Evolutionary conservation across 1,284 basidiomycete species (phyloP).

Genomic region (Peniophora sp.): DNA sequence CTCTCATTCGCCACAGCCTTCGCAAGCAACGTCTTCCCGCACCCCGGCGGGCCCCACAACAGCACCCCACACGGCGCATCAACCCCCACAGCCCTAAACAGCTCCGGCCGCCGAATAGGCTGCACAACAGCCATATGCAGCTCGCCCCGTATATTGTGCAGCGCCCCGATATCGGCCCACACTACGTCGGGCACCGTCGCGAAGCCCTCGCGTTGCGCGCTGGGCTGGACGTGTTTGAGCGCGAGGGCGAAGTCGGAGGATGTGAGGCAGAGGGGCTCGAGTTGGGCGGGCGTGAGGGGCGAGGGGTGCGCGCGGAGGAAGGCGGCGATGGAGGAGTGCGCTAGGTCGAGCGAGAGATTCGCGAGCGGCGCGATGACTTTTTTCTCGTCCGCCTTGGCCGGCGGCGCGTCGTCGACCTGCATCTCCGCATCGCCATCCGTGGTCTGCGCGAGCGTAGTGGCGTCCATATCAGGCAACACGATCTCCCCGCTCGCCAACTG

Average conservation of each 20-base stretch:
- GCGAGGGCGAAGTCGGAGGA: conserved; percentile 75
- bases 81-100: conserved; percentile 85
- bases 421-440: conserved; percentile 27
- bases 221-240: conserved; percentile 85
- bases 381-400: conserved; percentile 8
- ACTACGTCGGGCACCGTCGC: conserved; percentile 94
- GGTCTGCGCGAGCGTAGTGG: not conserved
- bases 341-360: conserved; percentile 29
- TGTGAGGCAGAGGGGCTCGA: conserved; percentile 75
- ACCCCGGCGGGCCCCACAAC: conserved; percentile 98
- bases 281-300: conserved; percentile 71
- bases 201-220: conserved; percentile 96
- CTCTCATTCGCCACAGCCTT: conserved; percentile 70
- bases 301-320: conserved; percentile 84
- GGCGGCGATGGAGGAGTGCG: conserved; percentile 69
- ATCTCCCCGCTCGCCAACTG: conserved; percentile 67
- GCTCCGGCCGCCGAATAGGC: conserved; percentile 84
- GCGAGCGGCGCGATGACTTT: conserved; percentile 31
- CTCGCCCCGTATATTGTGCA: conserved; percentile 81
- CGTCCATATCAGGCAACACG: conserved; percentile 35
- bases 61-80: conserved; percentile 85
- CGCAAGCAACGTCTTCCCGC: conserved; percentile 78
- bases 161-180: conserved; percentile 93
- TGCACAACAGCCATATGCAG: conserved; percentile 97
- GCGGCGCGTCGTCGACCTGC: conserved; percentile 35